Percentiles rank a stretch among this genome's conserved stretches.
Evolutionary conservation across 1,284 basidiomycete genomes (phyloP).

Genomic region (Lignosus rhinocerotis): DNA sequence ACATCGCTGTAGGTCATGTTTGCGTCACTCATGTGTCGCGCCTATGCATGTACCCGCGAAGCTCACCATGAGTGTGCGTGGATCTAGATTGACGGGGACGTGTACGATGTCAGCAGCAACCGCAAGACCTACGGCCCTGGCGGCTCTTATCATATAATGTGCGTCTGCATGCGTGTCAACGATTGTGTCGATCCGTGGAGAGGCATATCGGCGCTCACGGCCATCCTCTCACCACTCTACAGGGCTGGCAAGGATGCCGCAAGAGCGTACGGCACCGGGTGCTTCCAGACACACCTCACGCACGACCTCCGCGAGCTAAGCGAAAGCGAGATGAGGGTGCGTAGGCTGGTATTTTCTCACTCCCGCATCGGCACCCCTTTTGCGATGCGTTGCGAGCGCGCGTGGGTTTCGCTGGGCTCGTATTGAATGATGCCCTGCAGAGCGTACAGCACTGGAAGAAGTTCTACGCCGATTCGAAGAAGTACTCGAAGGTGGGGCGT

Average conservation of each 20-base stretch:
- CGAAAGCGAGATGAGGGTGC: slow-evolving; percentile 70
- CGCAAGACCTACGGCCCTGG: slow-evolving; percentile 87
- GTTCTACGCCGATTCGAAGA: slow-evolving; percentile 82
- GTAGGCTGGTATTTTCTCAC: slow-evolving; percentile 23
- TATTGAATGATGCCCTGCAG: slow-evolving; percentile 39
- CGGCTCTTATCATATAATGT: slow-evolving; percentile 86
- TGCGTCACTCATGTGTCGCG: slow-evolving; percentile 20
- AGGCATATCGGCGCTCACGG: slow-evolving; percentile 6
- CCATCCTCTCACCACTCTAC: slow-evolving; percentile 15
- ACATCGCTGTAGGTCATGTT: slow-evolving; percentile 69
- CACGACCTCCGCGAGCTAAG: slow-evolving; percentile 85
- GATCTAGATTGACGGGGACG: slow-evolving; percentile 82
- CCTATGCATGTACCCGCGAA: slow-evolving; percentile 22
- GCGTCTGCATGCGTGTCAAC: slow-evolving; percentile 33
- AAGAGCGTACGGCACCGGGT: slow-evolving; percentile 89
- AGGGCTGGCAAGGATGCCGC: slow-evolving; percentile 89
- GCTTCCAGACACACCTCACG: slow-evolving; percentile 87
- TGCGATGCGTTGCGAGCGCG: background rate
- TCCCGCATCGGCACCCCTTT: background rate
- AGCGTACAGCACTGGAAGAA: slow-evolving; percentile 84
- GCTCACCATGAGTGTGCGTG: slow-evolving; percentile 15
- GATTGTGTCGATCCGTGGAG: slow-evolving; percentile 9
- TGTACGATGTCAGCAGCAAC: slow-evolving; percentile 86
- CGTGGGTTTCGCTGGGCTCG: slow-evolving; percentile 4
- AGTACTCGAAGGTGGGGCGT: slow-evolving; percentile 76